A percentile compares a stretch with the other conserved stretches of the same genome.
Evolutionary conservation across 176 grass and related monocot genomes (phyloP).

Genomic region (Musa schizocarpa): DNA sequence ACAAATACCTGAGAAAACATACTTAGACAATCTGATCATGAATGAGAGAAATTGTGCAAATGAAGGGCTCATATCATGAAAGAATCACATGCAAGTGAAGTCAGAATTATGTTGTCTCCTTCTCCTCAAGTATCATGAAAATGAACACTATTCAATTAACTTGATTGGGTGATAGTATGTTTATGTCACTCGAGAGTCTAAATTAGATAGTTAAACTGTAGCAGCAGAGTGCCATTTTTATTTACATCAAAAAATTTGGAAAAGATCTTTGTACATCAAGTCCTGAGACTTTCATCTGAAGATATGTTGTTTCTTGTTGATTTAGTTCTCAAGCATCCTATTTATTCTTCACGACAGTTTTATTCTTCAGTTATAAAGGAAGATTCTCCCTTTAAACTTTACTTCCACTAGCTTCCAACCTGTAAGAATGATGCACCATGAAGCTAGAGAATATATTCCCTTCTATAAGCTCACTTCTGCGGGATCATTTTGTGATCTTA

Average conservation of each 20-base stretch:
- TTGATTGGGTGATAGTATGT: not conserved
- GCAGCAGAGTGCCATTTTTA: not conserved
- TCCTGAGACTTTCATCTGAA: not conserved
- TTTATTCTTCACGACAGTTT: not conserved
- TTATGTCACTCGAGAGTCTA: not conserved
- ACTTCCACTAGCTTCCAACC: slow-evolving; percentile 1
- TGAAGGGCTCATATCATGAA: no score
- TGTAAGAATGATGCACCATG: slow-evolving; percentile 24
- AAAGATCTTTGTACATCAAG: not conserved
- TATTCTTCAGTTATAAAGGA: not conserved
- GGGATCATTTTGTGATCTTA: not conserved
- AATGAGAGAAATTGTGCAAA: no score
- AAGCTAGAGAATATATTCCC: slow-evolving; percentile 44
- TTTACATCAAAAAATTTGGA: not conserved
- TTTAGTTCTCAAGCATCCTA: not conserved
- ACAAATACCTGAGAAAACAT: not conserved
- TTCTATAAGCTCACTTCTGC: slow-evolving; percentile 24
- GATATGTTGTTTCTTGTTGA: not conserved
- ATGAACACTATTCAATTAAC: not conserved
- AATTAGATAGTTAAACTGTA: not conserved
- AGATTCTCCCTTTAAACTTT: not conserved
- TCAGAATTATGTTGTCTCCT: not conserved
- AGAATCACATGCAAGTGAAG: not conserved
- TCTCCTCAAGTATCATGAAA: not conserved
- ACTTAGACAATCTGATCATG: not conserved